Evolutionary conservation across 495 filamentous ascomycete genomes (phyloP), one percentile per base, ranked within the genome.

Genomic region (Aspergillus baeticus): DNA sequence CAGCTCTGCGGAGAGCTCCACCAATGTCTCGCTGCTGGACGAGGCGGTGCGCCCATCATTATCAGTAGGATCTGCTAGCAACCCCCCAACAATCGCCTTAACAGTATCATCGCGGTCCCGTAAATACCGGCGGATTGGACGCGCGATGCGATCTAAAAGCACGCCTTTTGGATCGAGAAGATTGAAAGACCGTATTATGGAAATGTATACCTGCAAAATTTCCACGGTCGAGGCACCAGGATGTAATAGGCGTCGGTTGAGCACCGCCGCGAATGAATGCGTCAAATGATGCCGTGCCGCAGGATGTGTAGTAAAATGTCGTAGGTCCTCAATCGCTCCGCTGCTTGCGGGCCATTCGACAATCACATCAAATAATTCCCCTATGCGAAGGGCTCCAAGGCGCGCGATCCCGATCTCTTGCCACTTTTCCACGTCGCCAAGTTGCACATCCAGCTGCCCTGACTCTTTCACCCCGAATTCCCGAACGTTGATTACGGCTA

Each of bases 51-150:
- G 57, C 0, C 65, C 68, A n/a, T 81, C 75, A 0, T 74, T 64
- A 34, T 84, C 78, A 2, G 81, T 71, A 3, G 80, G 69, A 55
- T 89, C 89, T 21, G 90, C 83, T 21, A 99, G 77, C 35, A 97
- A 80, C 21, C 95, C 94, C 2, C 84, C 80, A 17, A 97, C 90
- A 52, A 99, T 90, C 21, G 91, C 87, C 50, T 84, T 84, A 18
- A 96, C 86, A 0, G 95, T 93, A 62, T 99, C 93, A 43, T 96
- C 91, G n/a, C 94, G 82, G n/a, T 91, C 88, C 48, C 89, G 89
- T 26, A 99, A 79, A 64, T 98, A 97, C 15, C 88, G 71, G 37
- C 92, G 89, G 52, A 99, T 86, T 1, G 88, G 85, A 29, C 85
- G 82, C 14, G 92, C 90, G 38, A 96, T 87, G 7, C 92, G 85